Percentiles rank a stretch among this genome's conserved stretches.
These are phyloP conservation scores for Vanrija pseudolonga DNA, from an alignment of 1,284 basidiomycete species.

Conservation along the genomic window DNA sequence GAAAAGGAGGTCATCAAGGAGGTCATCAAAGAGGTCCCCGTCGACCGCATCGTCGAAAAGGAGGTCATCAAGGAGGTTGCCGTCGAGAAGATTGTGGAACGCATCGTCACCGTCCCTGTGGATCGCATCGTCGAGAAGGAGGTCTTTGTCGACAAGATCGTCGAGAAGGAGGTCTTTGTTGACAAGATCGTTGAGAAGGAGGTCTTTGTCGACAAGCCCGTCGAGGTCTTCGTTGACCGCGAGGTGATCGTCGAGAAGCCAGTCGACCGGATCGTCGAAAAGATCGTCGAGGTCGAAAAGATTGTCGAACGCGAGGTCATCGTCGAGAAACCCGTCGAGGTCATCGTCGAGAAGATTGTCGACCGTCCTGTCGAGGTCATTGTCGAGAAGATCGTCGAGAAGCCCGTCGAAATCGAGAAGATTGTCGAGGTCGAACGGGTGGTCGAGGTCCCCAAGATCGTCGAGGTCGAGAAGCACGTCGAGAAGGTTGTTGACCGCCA, in stretches of 20 bases:
- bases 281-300: conserved; percentile 41
- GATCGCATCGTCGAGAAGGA: conserved; percentile 29
- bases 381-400: conserved; percentile 43
- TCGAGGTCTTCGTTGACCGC: conserved; percentile 39
- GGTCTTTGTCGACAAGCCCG: conserved; percentile 27
- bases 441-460: conserved; percentile 29
- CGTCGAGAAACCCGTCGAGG: conserved; percentile 47
- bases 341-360: conserved; percentile 44
- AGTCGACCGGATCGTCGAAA: conserved; percentile 34
- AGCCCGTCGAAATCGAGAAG: conserved; percentile 34
- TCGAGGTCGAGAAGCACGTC: conserved; percentile 33
- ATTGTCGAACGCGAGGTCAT: conserved; percentile 22
- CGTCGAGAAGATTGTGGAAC: conserved; percentile 38
- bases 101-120: conserved; percentile 35
- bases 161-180: conserved; percentile 26
- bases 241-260: conserved; percentile 24
- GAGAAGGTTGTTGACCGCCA: conserved; percentile 26
- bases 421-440: conserved; percentile 37
- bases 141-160: conserved; percentile 33
- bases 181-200: conserved; percentile 23
- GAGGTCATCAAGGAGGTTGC: conserved; percentile 33
- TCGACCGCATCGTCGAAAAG: conserved; percentile 40
- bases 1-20: conserved; percentile 23
- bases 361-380: conserved; percentile 49
- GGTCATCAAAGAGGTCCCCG: conserved; percentile 26